phyloP scores from a whole-genome alignment of 805 yeast genomes.

The Torulaspora maleeae region DNA sequence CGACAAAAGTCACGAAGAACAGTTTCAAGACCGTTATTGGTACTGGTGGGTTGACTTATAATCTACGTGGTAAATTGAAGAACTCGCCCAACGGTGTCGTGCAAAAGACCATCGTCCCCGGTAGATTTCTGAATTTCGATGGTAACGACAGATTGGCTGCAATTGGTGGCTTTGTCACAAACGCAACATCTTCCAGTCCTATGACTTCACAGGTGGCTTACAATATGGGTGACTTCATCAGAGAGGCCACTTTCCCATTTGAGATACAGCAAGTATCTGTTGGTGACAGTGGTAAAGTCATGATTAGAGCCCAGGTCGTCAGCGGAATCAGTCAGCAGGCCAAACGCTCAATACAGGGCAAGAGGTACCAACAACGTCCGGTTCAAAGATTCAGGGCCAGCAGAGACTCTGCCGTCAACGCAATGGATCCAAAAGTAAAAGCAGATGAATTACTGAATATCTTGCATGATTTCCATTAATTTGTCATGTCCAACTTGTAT shows the following conservation, averaged over 20 bases:
- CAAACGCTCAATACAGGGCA: conserved; percentile 17
- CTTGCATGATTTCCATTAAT: conserved; percentile 13
- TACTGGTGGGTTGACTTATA: conserved; percentile 72
- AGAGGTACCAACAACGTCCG: conserved; percentile 19
- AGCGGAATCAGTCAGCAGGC: conserved; percentile 22
- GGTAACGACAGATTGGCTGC: conserved; percentile 46
- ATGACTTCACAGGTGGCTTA: conserved; percentile 36
- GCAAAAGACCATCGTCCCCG: conserved; percentile 54
- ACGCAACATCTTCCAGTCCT: conserved; percentile 27
- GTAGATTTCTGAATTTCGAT: conserved; percentile 52
- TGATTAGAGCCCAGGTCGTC: conserved; percentile 21
- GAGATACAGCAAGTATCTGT: conserved; percentile 38
- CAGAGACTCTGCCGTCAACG: conserved; percentile 12
- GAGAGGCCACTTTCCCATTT: conserved; percentile 45
- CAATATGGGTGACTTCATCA: conserved; percentile 39
- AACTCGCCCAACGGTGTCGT: conserved; percentile 69
- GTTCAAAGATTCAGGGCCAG: conserved; percentile 3
- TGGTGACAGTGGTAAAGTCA: conserved; percentile 36
- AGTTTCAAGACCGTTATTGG: conserved; percentile 45
- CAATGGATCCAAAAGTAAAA: conserved; percentile 15
- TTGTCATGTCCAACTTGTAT: conserved; percentile 7
- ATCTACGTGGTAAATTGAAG: conserved; percentile 59
- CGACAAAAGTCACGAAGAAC: conserved; percentile 6
- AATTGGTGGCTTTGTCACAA: conserved; percentile 52
- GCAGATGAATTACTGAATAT: conserved; percentile 22